A percentile compares a stretch with the other conserved stretches of the same genome.
phyloP scores from a whole-genome alignment of 2,329 filamentous ascomycete species.

The Diaporthe eres region DNA sequence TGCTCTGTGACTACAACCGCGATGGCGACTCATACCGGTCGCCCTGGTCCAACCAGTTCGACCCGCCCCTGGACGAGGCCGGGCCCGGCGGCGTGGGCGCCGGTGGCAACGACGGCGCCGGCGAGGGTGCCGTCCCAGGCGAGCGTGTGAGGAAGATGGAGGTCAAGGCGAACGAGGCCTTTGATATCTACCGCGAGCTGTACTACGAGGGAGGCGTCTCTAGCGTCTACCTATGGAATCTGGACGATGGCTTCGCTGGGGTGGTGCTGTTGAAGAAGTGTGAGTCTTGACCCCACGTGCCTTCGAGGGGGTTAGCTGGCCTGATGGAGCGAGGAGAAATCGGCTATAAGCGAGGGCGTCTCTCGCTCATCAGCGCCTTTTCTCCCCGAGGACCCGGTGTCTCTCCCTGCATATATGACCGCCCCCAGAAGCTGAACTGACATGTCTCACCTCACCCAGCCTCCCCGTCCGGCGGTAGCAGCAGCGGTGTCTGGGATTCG shows the following conservation, averaged over 20 bases:
- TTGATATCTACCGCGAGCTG: constrained; percentile 96
- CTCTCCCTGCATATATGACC: constrained; percentile 22
- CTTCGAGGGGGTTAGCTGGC: background rate
- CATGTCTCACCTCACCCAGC: constrained; percentile 58
- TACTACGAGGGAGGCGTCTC: constrained; percentile 98
- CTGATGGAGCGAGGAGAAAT: background rate
- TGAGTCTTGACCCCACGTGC: constrained; percentile 56
- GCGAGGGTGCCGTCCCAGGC: constrained; percentile 88
- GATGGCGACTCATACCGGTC: constrained; percentile 98
- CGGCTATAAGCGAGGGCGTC: constrained; percentile 29
- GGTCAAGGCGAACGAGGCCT: constrained; percentile 92
- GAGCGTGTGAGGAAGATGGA: constrained; percentile 96
- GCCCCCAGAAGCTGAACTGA: background rate
- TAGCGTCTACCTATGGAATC: constrained; percentile 97
- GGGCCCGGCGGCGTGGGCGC: constrained; percentile 64
- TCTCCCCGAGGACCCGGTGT: background rate
- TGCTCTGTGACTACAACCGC: constrained; percentile 99
- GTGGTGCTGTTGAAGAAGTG: constrained; percentile 97
- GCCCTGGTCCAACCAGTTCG: constrained; percentile 99
- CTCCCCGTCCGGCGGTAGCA: constrained; percentile 72
- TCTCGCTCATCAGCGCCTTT: constrained; percentile 23
- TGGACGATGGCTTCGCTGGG: constrained; percentile 97
- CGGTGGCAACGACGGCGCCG: constrained; percentile 69
- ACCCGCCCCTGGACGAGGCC: constrained; percentile 83
- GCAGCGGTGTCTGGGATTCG: constrained; percentile 92